A percentile compares a stretch with the other conserved stretches of the same genome.
phyloP scores from a whole-genome alignment of 2,329 filamentous ascomycete genomes.

The Cordyceps pruinosa region DNA sequence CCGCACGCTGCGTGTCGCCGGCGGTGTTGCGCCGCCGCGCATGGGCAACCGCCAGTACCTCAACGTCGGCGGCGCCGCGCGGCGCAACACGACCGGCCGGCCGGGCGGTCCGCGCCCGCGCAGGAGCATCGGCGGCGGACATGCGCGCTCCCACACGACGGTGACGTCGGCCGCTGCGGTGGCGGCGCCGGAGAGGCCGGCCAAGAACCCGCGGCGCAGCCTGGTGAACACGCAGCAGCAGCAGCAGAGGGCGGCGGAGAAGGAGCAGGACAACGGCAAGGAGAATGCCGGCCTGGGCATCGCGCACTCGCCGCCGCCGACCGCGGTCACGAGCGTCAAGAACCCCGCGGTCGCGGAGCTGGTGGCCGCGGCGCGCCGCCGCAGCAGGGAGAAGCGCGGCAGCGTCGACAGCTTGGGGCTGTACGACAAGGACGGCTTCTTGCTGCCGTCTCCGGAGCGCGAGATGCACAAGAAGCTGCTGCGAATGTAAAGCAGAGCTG shows the following conservation, averaged over 20 bases:
- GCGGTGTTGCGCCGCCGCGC: slow-evolving; percentile 15
- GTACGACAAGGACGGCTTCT: slow-evolving; percentile 41
- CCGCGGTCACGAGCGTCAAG: slow-evolving; percentile 8
- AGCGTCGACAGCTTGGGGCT: slow-evolving; percentile 35
- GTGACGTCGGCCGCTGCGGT: not conserved
- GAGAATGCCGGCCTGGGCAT: slow-evolving; percentile 11
- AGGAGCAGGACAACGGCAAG: not conserved
- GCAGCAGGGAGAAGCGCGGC: slow-evolving; percentile 17
- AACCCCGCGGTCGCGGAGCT: slow-evolving; percentile 23
- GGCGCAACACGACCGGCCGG: not conserved
- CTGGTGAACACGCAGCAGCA: slow-evolving; percentile 5
- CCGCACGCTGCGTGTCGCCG: too few relatives aligned
- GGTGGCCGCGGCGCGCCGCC: slow-evolving; percentile 18
- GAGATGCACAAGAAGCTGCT: slow-evolving; percentile 20
- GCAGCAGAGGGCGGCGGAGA: not conserved
- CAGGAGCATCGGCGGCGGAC: not conserved
- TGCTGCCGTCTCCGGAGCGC: slow-evolving; percentile 35
- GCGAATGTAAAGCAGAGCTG: slow-evolving; percentile 21
- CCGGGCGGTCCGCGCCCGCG: not conserved
- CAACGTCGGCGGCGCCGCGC: slow-evolving; percentile 22
- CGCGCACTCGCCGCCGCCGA: not conserved
- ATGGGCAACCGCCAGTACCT: slow-evolving; percentile 42
- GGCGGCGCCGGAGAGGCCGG: not conserved
- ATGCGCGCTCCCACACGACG: not conserved
- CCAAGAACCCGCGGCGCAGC: slow-evolving; percentile 13